Conservation (phyloP, 192 early-diverging fungal genomes). For the Borealophlyctis nickersoniae region DNA sequence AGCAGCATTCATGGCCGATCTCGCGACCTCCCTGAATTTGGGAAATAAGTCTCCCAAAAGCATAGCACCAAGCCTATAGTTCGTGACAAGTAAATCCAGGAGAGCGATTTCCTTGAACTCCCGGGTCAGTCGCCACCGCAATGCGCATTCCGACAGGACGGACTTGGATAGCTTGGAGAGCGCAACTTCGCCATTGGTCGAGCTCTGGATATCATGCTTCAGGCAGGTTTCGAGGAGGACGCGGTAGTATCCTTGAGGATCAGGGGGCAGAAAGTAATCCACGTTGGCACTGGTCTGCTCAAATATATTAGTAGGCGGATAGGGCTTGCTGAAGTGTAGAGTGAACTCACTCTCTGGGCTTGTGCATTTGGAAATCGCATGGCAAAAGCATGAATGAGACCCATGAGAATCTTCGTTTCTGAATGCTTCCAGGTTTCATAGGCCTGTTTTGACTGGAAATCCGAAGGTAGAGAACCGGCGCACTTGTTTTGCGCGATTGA, state of each 20-base stretch:
- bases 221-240: conserved; percentile 60
- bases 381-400: conserved; percentile 38
- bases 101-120: conserved; percentile 36
- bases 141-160: conserved; percentile 62
- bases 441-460: conserved; percentile 46
- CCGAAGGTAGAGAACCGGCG: conserved; percentile 21
- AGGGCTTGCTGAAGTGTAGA: conserved; percentile 26
- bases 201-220: conserved; percentile 51
- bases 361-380: conserved; percentile 33
- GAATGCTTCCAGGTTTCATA: conserved; percentile 55
- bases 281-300: no score
- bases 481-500: conserved; percentile 15
- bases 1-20: not conserved
- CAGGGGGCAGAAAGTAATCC: conserved; percentile 55
- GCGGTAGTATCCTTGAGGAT: conserved; percentile 60
- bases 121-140: conserved; percentile 64
- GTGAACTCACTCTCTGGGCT: conserved; percentile 7
- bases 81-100: conserved; percentile 24
- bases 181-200: conserved; percentile 33
- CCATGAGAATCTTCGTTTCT: conserved; percentile 51
- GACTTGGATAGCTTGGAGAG: conserved; percentile 56
- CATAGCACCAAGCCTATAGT: conserved; percentile 13
- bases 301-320: no score
- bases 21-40: conserved; percentile 13
- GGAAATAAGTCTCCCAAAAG: conserved; percentile 32